phyloP scores from a whole-genome alignment of 2,329 filamentous ascomycete species.

The Lecanicillium sp. region DNA sequence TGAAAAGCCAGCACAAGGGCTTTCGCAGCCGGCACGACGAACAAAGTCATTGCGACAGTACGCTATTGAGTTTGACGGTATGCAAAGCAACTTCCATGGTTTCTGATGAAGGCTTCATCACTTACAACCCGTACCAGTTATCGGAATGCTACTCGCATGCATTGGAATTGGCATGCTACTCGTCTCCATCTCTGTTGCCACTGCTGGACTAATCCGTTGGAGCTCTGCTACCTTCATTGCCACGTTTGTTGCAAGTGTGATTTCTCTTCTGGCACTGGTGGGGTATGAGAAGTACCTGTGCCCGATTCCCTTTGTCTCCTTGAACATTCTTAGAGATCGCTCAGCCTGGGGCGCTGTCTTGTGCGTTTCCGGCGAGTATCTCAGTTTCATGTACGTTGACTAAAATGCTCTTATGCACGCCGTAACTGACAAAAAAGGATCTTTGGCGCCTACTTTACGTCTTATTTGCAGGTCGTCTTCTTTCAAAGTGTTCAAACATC shows the following conservation, averaged over 20 bases:
- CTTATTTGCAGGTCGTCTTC: constrained; percentile 1
- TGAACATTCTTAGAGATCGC: not conserved
- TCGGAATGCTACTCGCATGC: not conserved
- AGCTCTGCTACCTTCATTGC: not conserved
- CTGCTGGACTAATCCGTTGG: not conserved
- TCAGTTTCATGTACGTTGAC: not conserved
- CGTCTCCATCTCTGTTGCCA: not conserved
- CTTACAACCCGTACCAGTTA: not conserved
- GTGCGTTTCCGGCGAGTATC: not conserved
- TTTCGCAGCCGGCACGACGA: not conserved
- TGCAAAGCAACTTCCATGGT: not conserved
- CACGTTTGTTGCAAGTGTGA: not conserved
- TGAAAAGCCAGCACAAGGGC: too few relatives aligned
- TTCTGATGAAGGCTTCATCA: too few relatives aligned
- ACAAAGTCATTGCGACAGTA: not conserved
- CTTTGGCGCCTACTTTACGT: not conserved
- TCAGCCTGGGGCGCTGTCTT: not conserved
- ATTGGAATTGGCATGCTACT: not conserved
- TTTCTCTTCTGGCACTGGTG: not conserved
- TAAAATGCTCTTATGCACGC: not conserved
- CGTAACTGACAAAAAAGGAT: not conserved
- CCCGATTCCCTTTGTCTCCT: not conserved
- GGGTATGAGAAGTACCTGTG: not conserved
- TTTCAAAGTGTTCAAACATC: not conserved
- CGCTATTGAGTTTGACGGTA: constrained; percentile 1